Evolutionary conservation across 176 grass and related monocot species (phyloP), one percentile per base, ranked within the genome.

Genomic region (Musa troglodytarum): DNA sequence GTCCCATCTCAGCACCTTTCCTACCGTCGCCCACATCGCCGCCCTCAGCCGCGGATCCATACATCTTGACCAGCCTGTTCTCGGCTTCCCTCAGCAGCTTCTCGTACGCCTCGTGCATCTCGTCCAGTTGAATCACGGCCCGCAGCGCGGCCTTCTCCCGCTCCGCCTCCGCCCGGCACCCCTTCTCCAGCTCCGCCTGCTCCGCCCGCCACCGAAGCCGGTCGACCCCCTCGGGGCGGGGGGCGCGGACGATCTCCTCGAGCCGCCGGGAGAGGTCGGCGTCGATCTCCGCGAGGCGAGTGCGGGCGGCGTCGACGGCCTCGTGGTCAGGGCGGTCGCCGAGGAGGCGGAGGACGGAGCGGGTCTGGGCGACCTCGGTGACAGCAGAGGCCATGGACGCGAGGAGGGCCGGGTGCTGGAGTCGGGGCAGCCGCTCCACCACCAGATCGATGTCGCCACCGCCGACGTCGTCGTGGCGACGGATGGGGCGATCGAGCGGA

Each of bases 21-120:
- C 72, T 64, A n/a, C 50, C 9, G 53, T 49, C 12, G 24, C 79
- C 14, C 1, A 58, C 87, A 54, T 20, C 71, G 49, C 75, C 57
- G 68, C 57, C 81, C 21, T 79, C 78, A 83, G 80, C 88, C 5
- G 86, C 86, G 34, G 72, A 71, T 34, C 80, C 77, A 76, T 96
- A 97, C 26, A 97, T 87, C 62, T 73, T 20, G 69, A 83, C 87
- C 50, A 97, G 83, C 80, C 83, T 86, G 63, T 76, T 65, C 82
- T 93, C 94, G 71, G 86, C 88, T 25, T 90, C 86, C 56, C 73
- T 83, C 49, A 91, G 85, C 83, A 91, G 58, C 6, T 24, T 53
- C 29, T 61, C 88, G 81, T 98, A 98, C 23, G 83, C 75, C 82
- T 90, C 86, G 71, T 97, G 90, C 78, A 79, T 89, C 86, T 85